Base-by-base conservation (phyloP, 768 basidiomycete species). In the Mycena metata region DNA sequence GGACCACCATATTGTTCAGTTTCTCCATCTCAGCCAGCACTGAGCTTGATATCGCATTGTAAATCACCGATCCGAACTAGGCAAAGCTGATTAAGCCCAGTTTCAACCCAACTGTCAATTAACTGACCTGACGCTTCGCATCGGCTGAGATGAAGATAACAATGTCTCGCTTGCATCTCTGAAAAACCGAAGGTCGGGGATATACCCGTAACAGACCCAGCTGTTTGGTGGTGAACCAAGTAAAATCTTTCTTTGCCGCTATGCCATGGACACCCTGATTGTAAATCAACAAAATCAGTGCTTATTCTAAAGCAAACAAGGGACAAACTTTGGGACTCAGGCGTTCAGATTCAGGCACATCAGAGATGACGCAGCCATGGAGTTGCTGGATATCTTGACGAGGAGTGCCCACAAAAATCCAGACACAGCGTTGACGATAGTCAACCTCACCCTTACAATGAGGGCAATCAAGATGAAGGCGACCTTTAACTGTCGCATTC, bases 1-100 rank as follows among this genome's bases (percentile, higher is more conserved):
- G 43, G 43, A 45, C 16, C 16, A 45, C 43, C 43, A 45, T 45
- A 45, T 45, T 45, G 43, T 45, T 45, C 43, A 9, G 43, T 45
- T 45, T 45, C 43, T 45, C 43, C 43, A 45, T 8, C 16, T 45
- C 43, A 45, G 7, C 9, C 43, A 45, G 16, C 7, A n/a, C 43
- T 45, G 43, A 45, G 43, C 43, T 45, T 45, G 43, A 45, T 45
- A 45, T 45, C 43, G 43, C 43, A 45, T 45, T 45, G 16, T 45
- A 45, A 9, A 45, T 45, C 9, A 45, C 16, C 16, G 43, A 45
- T 8, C 43, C 43, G 16, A 45, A 45, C 43, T 45, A 45, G 9
- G 16, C 9, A 45, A 45, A 45, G 43, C 43, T 45, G 43, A 45
- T 45, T 45, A 45, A 17, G 16, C 43, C 43, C 43, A 45, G 43